A percentile compares a stretch with the other conserved stretches of the same genome.
phyloP scores from a whole-genome alignment of 2,329 filamentous ascomycete species.

The Diaporthe humulicola region DNA sequence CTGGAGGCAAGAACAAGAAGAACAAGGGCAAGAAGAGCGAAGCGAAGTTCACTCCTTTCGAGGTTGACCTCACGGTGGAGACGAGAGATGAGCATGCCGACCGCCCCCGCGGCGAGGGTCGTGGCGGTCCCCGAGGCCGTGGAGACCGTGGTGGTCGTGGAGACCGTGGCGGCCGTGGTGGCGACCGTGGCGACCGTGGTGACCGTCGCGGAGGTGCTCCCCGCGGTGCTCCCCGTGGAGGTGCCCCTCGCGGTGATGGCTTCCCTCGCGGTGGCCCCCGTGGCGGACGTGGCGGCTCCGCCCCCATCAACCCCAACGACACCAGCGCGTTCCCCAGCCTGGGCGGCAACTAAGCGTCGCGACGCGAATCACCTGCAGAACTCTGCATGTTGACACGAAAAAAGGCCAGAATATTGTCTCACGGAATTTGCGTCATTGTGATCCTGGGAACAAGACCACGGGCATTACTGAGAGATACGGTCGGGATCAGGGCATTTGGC shows the following conservation, averaged over 20 bases:
- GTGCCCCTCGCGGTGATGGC: constrained; percentile 59
- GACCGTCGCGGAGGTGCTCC: constrained; percentile 60
- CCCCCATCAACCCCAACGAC: constrained; percentile 69
- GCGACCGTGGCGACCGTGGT: constrained; percentile 57
- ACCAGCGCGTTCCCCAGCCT: constrained; percentile 73
- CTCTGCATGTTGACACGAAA: constrained; percentile 21
- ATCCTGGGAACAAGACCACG: constrained; percentile 8
- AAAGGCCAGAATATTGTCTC: constrained; percentile 34
- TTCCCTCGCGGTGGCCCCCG: constrained; percentile 56
- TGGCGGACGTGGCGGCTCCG: constrained; percentile 59
- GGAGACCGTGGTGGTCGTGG: constrained; percentile 65
- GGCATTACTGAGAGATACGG: constrained; percentile 30
- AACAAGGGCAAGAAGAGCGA: constrained; percentile 68
- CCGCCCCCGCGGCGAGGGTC: constrained; percentile 65
- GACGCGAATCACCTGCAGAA: constrained; percentile 29
- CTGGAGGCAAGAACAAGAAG: constrained; percentile 86
- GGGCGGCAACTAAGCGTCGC: constrained; percentile 59
- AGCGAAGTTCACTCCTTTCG: too few relatives aligned
- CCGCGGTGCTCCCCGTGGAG: constrained; percentile 61
- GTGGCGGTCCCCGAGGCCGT: constrained; percentile 65
- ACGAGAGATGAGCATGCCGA: too few relatives aligned
- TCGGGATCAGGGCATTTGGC: constrained; percentile 28
- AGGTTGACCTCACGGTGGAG: too few relatives aligned
- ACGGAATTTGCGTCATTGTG: constrained; percentile 7
- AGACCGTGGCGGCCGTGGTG: constrained; percentile 64